Evolutionary conservation across 805 yeast genomes (phyloP).

Genomic region (Brettanomyces anomalus): DNA sequence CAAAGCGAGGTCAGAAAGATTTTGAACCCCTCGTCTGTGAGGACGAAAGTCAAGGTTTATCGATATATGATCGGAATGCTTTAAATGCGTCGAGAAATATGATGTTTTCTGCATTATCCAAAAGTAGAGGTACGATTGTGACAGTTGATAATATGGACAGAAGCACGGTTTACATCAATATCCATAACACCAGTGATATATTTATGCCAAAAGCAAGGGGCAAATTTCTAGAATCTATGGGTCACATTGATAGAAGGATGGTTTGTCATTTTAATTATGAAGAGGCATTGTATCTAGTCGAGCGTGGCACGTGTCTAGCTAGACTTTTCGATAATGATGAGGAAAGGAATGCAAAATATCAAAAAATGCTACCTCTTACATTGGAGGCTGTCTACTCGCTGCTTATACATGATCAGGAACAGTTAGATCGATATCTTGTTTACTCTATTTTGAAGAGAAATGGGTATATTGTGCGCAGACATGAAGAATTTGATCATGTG

Average conservation of each 20-base stretch:
- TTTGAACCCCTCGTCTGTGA: slow-evolving; percentile 46
- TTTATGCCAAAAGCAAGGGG: slow-evolving; percentile 51
- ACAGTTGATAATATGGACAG: slow-evolving; percentile 17
- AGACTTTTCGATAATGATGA: slow-evolving; percentile 13
- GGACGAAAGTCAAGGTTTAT: slow-evolving; percentile 5
- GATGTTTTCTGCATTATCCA: slow-evolving; percentile 61
- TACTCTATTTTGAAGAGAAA: slow-evolving; percentile 67
- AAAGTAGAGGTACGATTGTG: slow-evolving; percentile 35
- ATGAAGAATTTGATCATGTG: slow-evolving; percentile 7
- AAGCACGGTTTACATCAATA: slow-evolving; percentile 17
- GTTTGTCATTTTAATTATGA: slow-evolving; percentile 44
- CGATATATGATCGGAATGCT: slow-evolving; percentile 20
- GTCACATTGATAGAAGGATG: slow-evolving; percentile 42
- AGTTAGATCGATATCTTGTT: slow-evolving; percentile 50
- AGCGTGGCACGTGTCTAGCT: slow-evolving; percentile 55
- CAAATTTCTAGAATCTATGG: slow-evolving; percentile 64
- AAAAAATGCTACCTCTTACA: slow-evolving; percentile 34
- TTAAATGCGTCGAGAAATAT: slow-evolving; percentile 50
- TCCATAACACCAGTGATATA: slow-evolving; percentile 4
- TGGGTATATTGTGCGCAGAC: slow-evolving; percentile 58
- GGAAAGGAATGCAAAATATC: slow-evolving; percentile 18
- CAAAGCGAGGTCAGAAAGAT: slow-evolving; percentile 79
- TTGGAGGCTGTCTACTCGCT: slow-evolving; percentile 56
- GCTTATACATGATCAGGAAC: slow-evolving; percentile 29
- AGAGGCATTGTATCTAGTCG: slow-evolving; percentile 70